These are phyloP conservation scores for Annulohypoxylon nitens DNA, from an alignment of 495 filamentous ascomycete species.

Conservation along the genomic window DNA sequence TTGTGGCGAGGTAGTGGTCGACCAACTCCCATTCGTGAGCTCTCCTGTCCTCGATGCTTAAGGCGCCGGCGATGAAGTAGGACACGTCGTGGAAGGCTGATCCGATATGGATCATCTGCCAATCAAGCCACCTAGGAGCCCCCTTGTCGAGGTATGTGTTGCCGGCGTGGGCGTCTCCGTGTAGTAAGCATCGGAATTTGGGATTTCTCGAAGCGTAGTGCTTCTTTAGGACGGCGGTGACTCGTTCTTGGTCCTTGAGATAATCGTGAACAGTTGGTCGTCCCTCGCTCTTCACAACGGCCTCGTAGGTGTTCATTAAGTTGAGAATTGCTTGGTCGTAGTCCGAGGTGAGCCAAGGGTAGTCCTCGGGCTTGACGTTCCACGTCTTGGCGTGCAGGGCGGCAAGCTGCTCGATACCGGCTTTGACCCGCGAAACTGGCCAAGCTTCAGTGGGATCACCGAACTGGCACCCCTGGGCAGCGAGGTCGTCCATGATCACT, in stretches of 20 bases:
- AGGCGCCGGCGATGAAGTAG: slow-evolving; percentile 46
- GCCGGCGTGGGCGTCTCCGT: slow-evolving; percentile 48
- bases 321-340: slow-evolving; percentile 48
- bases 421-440: slow-evolving; percentile 37
- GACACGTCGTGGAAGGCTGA: slow-evolving; percentile 51
- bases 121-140: slow-evolving; percentile 46
- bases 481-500: slow-evolving; percentile 49
- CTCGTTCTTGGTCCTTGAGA: slow-evolving; percentile 44
- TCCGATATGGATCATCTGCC: slow-evolving; percentile 50
- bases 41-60: slow-evolving; percentile 75
- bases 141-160: slow-evolving; percentile 48
- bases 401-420: slow-evolving; percentile 50
- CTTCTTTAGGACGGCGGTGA: slow-evolving; percentile 44
- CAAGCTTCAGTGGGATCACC: slow-evolving; percentile 32
- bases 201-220: slow-evolving; percentile 48
- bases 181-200: slow-evolving; percentile 44
- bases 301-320: slow-evolving; percentile 41
- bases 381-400: slow-evolving; percentile 49
- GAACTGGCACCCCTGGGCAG: slow-evolving; percentile 40
- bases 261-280: slow-evolving; percentile 42
- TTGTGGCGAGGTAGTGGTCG: slow-evolving; percentile 66
- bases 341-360: slow-evolving; percentile 45
- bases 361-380: slow-evolving; percentile 43
- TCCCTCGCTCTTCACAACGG: slow-evolving; percentile 34
- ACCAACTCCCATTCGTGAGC: slow-evolving; percentile 75